phyloP scores from a whole-genome alignment of 768 basidiomycete species.

The Chlorophyllum brunneum region DNA sequence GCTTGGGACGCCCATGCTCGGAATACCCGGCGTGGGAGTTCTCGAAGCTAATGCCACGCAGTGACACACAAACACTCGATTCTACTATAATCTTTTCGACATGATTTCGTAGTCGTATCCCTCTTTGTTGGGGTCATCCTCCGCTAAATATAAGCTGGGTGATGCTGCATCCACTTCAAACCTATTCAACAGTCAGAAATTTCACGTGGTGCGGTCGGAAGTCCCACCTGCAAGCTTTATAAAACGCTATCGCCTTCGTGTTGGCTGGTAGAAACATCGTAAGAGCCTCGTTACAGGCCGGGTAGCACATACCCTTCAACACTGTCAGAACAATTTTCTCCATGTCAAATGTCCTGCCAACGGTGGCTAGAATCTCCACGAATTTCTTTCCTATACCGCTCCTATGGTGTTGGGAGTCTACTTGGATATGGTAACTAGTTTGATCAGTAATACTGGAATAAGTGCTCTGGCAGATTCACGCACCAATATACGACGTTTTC shows the following conservation, averaged over 20 bases:
- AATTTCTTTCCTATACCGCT: constrained; percentile 58
- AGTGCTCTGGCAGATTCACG: constrained; percentile 8
- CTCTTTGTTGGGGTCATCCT: constrained; percentile 26
- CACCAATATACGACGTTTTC: constrained; percentile 72
- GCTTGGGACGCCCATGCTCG: constrained; percentile 8
- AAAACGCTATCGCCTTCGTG: constrained; percentile 39
- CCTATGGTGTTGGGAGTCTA: constrained; percentile 39
- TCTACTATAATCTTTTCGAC: constrained; percentile 25
- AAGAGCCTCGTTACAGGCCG: background rate
- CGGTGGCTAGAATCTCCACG: constrained; percentile 41
- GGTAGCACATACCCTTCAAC: constrained; percentile 53
- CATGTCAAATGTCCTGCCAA: constrained; percentile 55
- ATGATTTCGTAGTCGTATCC: constrained; percentile 45
- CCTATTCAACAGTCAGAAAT: constrained; percentile 26
- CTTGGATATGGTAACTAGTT: constrained; percentile 75
- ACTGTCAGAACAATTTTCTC: constrained; percentile 73
- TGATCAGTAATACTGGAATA: background rate
- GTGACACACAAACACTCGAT: constrained; percentile 8
- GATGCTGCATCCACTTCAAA: constrained; percentile 52
- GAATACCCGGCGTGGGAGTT: constrained; percentile 4
- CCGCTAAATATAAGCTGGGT: constrained; percentile 32
- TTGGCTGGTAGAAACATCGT: constrained; percentile 17
- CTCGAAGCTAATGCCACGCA: constrained; percentile 11
- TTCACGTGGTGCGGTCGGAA: background rate
- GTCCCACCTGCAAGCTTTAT: constrained; percentile 49